Evolutionary conservation across 257 asterid species (phyloP).

Genomic region (Fraxinus cuspidata): DNA sequence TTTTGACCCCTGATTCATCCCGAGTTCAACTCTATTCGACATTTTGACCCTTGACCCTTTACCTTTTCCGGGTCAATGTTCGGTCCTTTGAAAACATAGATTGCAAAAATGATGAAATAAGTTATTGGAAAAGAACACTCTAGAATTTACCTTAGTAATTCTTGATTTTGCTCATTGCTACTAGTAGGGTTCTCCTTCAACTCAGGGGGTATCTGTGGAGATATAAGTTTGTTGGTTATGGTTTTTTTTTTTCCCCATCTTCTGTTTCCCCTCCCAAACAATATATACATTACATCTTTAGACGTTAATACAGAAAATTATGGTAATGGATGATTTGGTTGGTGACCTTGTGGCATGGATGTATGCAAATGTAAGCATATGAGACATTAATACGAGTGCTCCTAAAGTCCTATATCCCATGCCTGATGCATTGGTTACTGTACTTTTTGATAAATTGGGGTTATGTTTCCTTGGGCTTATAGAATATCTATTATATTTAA

Average conservation of each 20-base stretch:
- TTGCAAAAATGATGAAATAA: constrained; percentile 17
- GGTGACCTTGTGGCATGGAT: not conserved
- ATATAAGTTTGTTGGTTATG: not conserved
- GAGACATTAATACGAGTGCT: not conserved
- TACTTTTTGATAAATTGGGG: not conserved
- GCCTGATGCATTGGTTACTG: not conserved
- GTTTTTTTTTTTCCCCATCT: not conserved
- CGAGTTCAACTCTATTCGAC: too few species aligned
- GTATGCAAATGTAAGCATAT: not conserved
- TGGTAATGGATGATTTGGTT: not conserved
- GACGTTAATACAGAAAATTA: not conserved
- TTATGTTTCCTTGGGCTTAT: not conserved
- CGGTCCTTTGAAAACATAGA: too few species aligned
- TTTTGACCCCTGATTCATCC: too few species aligned
- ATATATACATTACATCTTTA: not conserved
- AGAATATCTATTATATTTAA: not conserved
- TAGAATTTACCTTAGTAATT: not conserved
- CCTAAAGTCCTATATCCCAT: not conserved
- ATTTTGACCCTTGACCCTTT: too few species aligned
- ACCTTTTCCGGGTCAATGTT: too few species aligned
- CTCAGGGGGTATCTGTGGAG: not conserved
- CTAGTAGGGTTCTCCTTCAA: not conserved
- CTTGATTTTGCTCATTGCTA: not conserved
- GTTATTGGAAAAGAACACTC: not conserved
- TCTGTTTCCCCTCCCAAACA: not conserved